phyloP scores from a whole-genome alignment of 371 early-diverging fungal species.

The Parasitella parasitica region DNA sequence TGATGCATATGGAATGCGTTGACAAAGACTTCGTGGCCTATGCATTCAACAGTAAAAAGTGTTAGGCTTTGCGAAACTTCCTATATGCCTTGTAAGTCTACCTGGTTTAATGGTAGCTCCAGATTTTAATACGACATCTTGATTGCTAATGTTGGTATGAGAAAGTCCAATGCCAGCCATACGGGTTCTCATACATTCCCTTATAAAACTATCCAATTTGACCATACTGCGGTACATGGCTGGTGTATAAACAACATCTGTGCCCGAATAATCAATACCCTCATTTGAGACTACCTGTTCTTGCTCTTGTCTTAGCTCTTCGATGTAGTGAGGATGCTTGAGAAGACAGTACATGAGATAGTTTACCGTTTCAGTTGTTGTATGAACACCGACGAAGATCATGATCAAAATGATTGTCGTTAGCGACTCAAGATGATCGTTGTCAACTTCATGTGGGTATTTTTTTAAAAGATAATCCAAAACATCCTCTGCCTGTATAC shows the following conservation, averaged over 20 bases:
- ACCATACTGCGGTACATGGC: slow-evolving; percentile 34
- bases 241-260: slow-evolving; percentile 22
- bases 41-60: background rate
- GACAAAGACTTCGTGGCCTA: slow-evolving; percentile 32
- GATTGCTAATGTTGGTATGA: slow-evolving; percentile 31
- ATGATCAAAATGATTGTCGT: slow-evolving; percentile 20
- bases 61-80: too few species aligned
- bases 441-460: slow-evolving; percentile 12
- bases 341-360: slow-evolving; percentile 42
- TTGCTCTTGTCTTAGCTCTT: slow-evolving; percentile 44
- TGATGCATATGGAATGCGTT: slow-evolving; percentile 26
- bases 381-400: slow-evolving; percentile 44
- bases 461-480: background rate
- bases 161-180: slow-evolving; percentile 15
- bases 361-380: slow-evolving; percentile 32
- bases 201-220: slow-evolving; percentile 52
- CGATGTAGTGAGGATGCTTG: slow-evolving; percentile 36
- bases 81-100: too few species aligned
- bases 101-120: slow-evolving; percentile 47
- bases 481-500: background rate
- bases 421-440: slow-evolving; percentile 13
- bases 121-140: slow-evolving; percentile 33
- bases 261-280: background rate
- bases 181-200: slow-evolving; percentile 40
- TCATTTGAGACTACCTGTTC: slow-evolving; percentile 25